phyloP scores from a whole-genome alignment of 2,329 filamentous ascomycete genomes.

The Cyclaneusma minus region DNA sequence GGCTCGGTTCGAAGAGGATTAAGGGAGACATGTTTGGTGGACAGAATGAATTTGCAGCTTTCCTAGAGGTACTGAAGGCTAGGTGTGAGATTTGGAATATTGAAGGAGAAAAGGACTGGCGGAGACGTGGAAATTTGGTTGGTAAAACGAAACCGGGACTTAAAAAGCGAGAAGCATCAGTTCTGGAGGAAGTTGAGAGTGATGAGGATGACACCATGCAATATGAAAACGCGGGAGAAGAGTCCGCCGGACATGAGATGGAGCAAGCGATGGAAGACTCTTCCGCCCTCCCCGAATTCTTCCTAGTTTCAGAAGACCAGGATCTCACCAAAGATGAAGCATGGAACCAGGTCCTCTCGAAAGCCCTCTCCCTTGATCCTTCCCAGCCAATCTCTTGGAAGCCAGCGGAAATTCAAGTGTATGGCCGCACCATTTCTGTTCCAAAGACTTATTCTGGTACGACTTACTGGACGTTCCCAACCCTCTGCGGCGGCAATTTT shows the following conservation, averaged over 20 bases:
- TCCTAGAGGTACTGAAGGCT: conserved; percentile 61
- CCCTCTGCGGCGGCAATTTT: conserved; percentile 48
- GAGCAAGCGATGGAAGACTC: conserved; percentile 2
- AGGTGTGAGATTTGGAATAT: conserved; percentile 77
- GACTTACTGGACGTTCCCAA: conserved; percentile 50
- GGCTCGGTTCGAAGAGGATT: conserved; percentile 20
- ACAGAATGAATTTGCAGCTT: conserved; percentile 59
- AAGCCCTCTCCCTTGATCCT: conserved; percentile 8
- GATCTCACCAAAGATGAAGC: conserved; percentile 6
- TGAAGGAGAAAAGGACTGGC: conserved; percentile 59
- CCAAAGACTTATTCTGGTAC: conserved; percentile 40
- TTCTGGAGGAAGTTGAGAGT: conserved; percentile 8
- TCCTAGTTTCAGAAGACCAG: conserved; percentile 8
- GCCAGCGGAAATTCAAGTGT: conserved; percentile 32
- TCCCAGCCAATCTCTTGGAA: conserved; percentile 24
- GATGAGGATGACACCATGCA: conserved; percentile 3
- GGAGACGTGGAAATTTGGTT: conserved; percentile 24
- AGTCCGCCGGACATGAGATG: background rate
- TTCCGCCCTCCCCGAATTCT: conserved; percentile 13
- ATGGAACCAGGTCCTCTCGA: conserved; percentile 12
- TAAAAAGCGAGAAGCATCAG: conserved; percentile 16
- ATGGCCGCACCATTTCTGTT: conserved; percentile 47
- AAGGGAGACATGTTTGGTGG: conserved; percentile 38
- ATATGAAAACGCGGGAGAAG: conserved; percentile 4
- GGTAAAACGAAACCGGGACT: too few relatives aligned